Conservation (phyloP, 495 filamentous ascomycete species). For the Aspergillus carlsbadensis region DNA sequence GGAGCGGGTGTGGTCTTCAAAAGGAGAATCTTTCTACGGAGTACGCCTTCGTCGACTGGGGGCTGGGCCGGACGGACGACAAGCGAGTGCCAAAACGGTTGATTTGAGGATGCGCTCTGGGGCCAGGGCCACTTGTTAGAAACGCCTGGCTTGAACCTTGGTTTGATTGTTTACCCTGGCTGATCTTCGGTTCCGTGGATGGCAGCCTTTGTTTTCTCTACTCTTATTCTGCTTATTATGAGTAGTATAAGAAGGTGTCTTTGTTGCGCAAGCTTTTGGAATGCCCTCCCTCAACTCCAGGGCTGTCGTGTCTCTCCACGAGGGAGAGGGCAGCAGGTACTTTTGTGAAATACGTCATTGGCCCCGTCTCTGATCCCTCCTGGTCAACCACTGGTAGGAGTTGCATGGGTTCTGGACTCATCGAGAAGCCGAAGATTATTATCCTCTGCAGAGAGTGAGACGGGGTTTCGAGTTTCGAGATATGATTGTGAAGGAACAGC, state of each 20-base stretch:
- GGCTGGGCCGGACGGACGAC: conserved; percentile 22
- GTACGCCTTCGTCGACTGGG: conserved; percentile 11
- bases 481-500: neutral
- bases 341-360: conserved; percentile 2
- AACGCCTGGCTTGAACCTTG: conserved; percentile 8
- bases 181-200: neutral
- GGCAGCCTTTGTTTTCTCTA: conserved; percentile 1
- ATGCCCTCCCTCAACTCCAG: too few species aligned
- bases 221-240: conserved; percentile 2
- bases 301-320: neutral
- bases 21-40: neutral
- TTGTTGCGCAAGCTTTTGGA: too few species aligned
- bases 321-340: neutral
- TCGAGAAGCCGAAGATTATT: conserved; percentile 1
- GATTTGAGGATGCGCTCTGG: conserved; percentile 1
- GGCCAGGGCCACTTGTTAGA: conserved; percentile 17
- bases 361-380: neutral
- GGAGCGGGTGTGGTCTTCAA: neutral
- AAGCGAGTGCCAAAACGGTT: conserved; percentile 22
- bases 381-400: neutral
- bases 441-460: conserved; percentile 1
- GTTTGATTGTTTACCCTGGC: neutral
- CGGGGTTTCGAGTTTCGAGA: neutral
- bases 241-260: neutral
- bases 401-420: neutral